These are phyloP conservation scores for Nevesoporus exiguus DNA, from an alignment of 768 basidiomycete genomes.

Conservation along the genomic window DNA sequence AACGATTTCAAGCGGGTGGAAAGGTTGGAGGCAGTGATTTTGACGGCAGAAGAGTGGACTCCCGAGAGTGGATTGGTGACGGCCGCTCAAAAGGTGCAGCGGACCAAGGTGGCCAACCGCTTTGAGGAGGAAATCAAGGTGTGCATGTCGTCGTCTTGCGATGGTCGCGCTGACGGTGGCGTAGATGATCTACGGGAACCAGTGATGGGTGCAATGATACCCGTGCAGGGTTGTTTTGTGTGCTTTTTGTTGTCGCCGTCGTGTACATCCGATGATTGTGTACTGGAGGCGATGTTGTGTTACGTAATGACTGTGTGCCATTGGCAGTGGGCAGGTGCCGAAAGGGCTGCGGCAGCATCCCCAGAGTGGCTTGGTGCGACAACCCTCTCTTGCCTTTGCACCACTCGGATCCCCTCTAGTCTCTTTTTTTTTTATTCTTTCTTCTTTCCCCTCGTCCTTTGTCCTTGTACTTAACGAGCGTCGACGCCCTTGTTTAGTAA, in stretches of 20 bases:
- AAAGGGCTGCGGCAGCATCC: conserved; percentile 26
- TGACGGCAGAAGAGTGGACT: conserved; percentile 88
- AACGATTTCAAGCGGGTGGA: conserved; percentile 80
- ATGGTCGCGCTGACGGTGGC: background rate
- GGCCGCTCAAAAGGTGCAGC: conserved; percentile 88
- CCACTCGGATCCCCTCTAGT: conserved; percentile 5
- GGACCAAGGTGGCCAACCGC: conserved; percentile 63
- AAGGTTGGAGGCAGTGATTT: conserved; percentile 68
- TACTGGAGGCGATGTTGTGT: conserved; percentile 16
- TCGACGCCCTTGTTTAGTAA: conserved; percentile 7
- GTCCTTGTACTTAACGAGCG: background rate
- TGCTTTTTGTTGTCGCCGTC: background rate
- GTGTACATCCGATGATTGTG: background rate
- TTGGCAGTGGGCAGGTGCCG: conserved; percentile 20
- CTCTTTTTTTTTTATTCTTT: background rate
- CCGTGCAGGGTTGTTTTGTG: background rate
- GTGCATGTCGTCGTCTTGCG: background rate
- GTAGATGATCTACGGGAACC: conserved; percentile 34
- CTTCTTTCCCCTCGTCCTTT: conserved; percentile 1
- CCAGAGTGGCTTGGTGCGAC: conserved; percentile 21
- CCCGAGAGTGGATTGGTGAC: conserved; percentile 87
- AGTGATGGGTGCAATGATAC: conserved; percentile 15
- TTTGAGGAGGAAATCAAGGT: conserved; percentile 66
- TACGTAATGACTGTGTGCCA: conserved; percentile 26
- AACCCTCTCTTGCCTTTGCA: conserved; percentile 17